Evolutionary conservation across 2,329 filamentous ascomycete species (phyloP), one percentile per base, ranked within the genome.

Genomic region (Colletotrichum sp.): DNA sequence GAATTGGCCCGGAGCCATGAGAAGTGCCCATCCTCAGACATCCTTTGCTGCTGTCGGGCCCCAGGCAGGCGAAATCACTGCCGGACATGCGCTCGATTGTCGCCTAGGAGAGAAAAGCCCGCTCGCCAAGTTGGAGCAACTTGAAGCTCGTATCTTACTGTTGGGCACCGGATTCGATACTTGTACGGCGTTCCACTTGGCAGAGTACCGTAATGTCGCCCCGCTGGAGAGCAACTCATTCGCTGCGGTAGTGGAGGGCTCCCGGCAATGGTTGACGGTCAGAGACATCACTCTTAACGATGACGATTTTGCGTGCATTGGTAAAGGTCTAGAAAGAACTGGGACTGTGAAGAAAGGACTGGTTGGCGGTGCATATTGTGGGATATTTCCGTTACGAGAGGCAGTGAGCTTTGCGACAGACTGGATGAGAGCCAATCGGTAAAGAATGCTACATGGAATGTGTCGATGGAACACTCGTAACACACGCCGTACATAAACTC

Each of bases 21-120:
- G 78, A 55, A 78, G 77, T 36, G 77, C 14, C 3, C 78, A 79
- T 34, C 78, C 78, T 4, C 78, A 78, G 74, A 79, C 78, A 2
- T 64, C 61, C 1, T 64, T 64, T 39, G 30, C 61, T 26, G 61
- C 61, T 3, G 34, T 64, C 28, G 61, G 61, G 4, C 61, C 13
- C 7, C 12, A 24, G 34, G 61, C 61, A 24, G 61, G 7, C 24
- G 10, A 16, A 24, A 36, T 64, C 21, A 64, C 78, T 68, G 26
- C 75, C 71, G 72, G 28, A 8, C 74, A 76, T 3, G 52, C 30
- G 3, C 28, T 71, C 4, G 43, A 74, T 21, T 68, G 78, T 60
- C 72, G 52, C 18, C 18, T 77, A 24, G 71, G 65, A 1, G 63
- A 73, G 55, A 7, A 43, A 6, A 71, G 64, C 32, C 71, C 70